Evolutionary conservation across 2,329 filamentous ascomycete species (phyloP), one percentile per base, ranked within the genome.

Genomic region (Colletotrichum sp.): DNA sequence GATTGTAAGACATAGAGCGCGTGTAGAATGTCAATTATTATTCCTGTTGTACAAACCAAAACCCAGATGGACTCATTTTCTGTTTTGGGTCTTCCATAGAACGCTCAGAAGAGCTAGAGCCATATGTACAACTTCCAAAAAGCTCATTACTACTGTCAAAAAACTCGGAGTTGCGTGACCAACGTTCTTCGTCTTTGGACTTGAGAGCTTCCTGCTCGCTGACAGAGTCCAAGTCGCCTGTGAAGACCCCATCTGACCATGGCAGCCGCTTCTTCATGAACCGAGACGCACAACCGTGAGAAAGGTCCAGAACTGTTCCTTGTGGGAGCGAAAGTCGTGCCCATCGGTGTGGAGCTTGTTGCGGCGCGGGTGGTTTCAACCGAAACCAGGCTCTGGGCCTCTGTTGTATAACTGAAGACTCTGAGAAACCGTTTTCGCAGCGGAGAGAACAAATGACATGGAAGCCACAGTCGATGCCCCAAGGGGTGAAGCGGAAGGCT

Each of bases 231-330:
- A 47, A 12, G 6, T 2, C n/a, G n/a, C 7, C 11, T 0, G n/a
- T 11, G 0, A 1, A 47, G 11, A 13, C 43, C 8, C 5, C 18
- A 43, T n/a, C 38, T n/a, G 18, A 43, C 38, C 18, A 13, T 4
- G 11, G 11, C 12, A 6, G 11, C 43, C 9, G 4, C 21, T n/a
- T 21, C 43, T 43, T 3, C 38, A 43, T 43, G 3, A 12, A 47
- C 0, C 1, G 38, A n/a, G 38, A 47, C 18, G 9, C 38, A n/a
- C 4, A 47, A 12, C 18, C 5, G 43, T 47, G 43, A 13, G 21
- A 11, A 21, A 0, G 9, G 18, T 12, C 9, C 18, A 7, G 18
- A 12, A 6, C 0, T 47, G 43, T 47, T 11, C 5, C 0, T 13
- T 3, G 11, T 47, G 2, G 4, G 4, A 21, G 21, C 6, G n/a